Evolutionary conservation across 1,284 basidiomycete species (phyloP).

Genomic region (Rugiboletus extremiorientalis): DNA sequence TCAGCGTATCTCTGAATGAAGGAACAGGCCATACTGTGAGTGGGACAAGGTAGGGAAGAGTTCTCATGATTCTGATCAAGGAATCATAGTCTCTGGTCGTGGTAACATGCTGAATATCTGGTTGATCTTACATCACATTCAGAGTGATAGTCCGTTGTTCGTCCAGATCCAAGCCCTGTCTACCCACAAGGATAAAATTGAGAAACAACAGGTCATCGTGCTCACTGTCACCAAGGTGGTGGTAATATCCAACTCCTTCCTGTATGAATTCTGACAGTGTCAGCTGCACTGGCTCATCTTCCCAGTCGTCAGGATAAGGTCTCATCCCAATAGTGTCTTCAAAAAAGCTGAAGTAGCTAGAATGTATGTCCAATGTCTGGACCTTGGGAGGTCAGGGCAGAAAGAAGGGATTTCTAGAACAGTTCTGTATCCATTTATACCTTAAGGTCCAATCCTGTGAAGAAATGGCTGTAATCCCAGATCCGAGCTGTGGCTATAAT

Average conservation of each 20-base stretch:
- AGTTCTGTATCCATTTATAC: too few species aligned
- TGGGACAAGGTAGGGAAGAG: not conserved
- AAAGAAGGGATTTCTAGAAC: too few species aligned
- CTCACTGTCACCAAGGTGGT: not conserved
- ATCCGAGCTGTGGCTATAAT: too few species aligned
- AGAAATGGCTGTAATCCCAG: too few species aligned
- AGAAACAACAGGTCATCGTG: not conserved
- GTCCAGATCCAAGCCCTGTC: not conserved
- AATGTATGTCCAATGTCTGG: too few species aligned
- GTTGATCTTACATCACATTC: not conserved
- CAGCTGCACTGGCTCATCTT: not conserved
- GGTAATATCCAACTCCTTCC: not conserved
- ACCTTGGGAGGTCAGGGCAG: too few species aligned
- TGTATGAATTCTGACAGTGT: not conserved
- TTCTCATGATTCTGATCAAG: constrained; percentile 7
- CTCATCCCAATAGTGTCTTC: too few species aligned
- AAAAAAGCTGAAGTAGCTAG: too few species aligned
- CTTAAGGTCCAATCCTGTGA: too few species aligned
- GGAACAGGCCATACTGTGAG: constrained; percentile 11
- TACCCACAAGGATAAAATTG: constrained; percentile 8
- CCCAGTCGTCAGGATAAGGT: constrained; percentile 4
- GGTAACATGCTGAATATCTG: not conserved
- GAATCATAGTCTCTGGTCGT: constrained; percentile 8
- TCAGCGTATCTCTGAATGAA: constrained; percentile 6
- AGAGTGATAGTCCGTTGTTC: not conserved